Evolutionary conservation across 1,284 basidiomycete genomes (phyloP), one percentile per base, ranked within the genome.

Genomic region (Leccinum griseonigrum): DNA sequence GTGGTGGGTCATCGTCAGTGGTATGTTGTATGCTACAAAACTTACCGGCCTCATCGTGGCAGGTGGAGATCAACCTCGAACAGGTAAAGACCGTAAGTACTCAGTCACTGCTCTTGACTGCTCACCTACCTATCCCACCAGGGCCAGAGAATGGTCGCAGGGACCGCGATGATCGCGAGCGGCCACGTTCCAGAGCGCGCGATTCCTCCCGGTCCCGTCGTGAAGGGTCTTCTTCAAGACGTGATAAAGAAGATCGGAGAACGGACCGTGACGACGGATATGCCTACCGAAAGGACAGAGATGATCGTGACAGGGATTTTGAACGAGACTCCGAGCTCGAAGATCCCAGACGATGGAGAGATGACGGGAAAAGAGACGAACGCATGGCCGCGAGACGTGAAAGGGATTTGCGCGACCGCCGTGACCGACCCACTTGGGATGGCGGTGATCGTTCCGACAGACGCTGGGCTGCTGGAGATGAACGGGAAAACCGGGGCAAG

Each of bases 351-450:
- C 81, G 85, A 60, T 91, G 89, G 89, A 80, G 87, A 67, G 89
- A 91, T 67, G 89, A 91, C 67, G 89, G 90, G n/a, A 88, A 83
- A 69, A 80, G 90, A 56, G 89, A 91, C 51, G 88, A 91, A 68
- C 78, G 90, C 32, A 70, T 90, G 58, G 81, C 84, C 56, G 78
- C 83, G n/a, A 78, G 86, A 61, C 82, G 87, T 57, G 83, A 84
- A 48, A 73, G 78, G 40, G 46, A 48, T 13, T 66, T 67, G 46
- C 70, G 72, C 48, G 76, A 84, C 62, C 79, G 85, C 31, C 77
- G 81, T 38, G 84, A 88, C 56, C 77, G 77, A 64, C 68, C 84
- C 46, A 65, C 74, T 46, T 79, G 77, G 77, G 81, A 83, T 56
- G 56, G 60, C 51, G 54, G 59, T 40, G 73, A 76, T 50, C 70